phyloP scores from a whole-genome alignment of 306 rosid genomes.

The Cucumis cinereus region DNA sequence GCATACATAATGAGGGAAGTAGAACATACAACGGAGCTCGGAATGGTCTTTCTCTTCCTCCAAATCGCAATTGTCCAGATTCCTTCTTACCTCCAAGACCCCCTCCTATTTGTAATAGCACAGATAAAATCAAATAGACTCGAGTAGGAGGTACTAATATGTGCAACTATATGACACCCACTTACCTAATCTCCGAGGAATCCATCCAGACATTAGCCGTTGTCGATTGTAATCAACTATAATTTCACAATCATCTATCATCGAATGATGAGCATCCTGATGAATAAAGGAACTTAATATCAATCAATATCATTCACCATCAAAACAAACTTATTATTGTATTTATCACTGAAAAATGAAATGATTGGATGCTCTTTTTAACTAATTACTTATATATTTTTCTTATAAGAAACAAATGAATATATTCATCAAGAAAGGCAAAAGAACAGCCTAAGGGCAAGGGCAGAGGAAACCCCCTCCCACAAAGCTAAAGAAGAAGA shows the following conservation, averaged over 20 bases:
- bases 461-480: too few species aligned
- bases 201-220: slow-evolving; percentile 90
- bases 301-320: background rate
- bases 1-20: slow-evolving; percentile 2
- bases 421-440: too few species aligned
- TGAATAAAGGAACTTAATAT: slow-evolving; percentile 4
- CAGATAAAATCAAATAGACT: slow-evolving; percentile 9
- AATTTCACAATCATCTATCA: slow-evolving; percentile 65
- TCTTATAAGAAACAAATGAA: too few species aligned
- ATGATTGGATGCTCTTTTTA: background rate
- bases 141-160: background rate
- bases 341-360: background rate
- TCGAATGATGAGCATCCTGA: slow-evolving; percentile 82
- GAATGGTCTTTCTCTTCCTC: slow-evolving; percentile 92
- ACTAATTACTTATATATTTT: too few species aligned
- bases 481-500: too few species aligned
- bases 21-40: slow-evolving; percentile 69
- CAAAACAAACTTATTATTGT: background rate
- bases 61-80: slow-evolving; percentile 96
- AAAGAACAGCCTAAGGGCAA: too few species aligned
- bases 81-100: slow-evolving; percentile 94
- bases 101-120: slow-evolving; percentile 41
- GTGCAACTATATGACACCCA: slow-evolving; percentile 16
- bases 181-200: slow-evolving; percentile 90
- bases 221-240: slow-evolving; percentile 81